Conservation (phyloP, 2,329 filamentous ascomycete genomes). For the Didymella exigua region DNA sequence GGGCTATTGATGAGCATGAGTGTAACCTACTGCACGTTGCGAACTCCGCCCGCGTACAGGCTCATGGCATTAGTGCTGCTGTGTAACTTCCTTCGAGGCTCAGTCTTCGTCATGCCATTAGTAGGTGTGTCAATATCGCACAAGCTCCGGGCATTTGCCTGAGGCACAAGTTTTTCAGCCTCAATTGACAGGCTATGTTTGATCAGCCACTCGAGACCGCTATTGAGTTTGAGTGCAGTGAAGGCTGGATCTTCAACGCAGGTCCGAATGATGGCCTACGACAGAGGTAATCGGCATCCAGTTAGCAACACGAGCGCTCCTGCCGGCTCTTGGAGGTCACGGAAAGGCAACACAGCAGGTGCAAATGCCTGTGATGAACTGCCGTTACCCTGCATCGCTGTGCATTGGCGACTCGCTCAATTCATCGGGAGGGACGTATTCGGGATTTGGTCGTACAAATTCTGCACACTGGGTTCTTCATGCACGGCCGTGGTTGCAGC, state of each 20-base stretch:
- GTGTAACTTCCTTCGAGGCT: constrained; percentile 1
- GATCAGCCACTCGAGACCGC: background rate
- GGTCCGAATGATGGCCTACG: background rate
- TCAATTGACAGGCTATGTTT: background rate
- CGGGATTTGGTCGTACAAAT: background rate
- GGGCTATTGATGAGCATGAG: background rate
- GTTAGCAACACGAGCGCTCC: background rate
- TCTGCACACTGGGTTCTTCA: background rate
- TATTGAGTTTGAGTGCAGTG: background rate
- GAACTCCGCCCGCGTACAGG: constrained; percentile 2
- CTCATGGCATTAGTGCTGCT: background rate
- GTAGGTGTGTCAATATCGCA: background rate
- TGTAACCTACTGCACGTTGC: constrained; percentile 11
- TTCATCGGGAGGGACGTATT: background rate
- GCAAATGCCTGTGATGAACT: background rate
- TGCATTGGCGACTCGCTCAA: background rate
- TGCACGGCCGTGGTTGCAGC: background rate
- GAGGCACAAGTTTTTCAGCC: constrained; percentile 2
- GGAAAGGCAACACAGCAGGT: background rate
- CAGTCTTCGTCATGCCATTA: background rate
- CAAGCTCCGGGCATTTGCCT: background rate
- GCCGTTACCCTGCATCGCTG: background rate
- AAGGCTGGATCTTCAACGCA: background rate
- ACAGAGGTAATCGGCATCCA: background rate
- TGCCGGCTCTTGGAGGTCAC: background rate